These are phyloP conservation scores for Tuber borchii DNA, from an alignment of 495 filamentous ascomycete genomes.

Conservation along the genomic window DNA sequence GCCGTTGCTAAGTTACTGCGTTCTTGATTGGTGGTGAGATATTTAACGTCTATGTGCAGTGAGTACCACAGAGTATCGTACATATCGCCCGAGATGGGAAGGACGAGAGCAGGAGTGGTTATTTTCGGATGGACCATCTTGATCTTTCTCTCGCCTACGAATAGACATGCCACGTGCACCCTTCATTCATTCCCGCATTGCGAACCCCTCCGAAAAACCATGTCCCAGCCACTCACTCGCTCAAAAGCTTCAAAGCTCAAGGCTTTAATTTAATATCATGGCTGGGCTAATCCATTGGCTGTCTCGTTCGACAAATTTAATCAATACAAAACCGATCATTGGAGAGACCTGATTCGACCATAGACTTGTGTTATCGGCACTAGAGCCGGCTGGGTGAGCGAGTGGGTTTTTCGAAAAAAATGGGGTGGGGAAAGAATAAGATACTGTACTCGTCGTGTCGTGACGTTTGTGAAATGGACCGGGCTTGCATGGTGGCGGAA, in stretches of 20 bases:
- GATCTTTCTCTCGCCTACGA: not conserved
- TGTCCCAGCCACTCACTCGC: not conserved
- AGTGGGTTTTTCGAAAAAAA: not conserved
- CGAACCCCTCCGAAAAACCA: not conserved
- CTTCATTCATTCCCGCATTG: not conserved
- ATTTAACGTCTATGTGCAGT: not conserved
- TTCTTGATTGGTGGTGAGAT: not conserved
- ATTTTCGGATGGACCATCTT: constrained; percentile 1
- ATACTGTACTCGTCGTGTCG: no score
- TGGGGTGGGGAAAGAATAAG: not conserved
- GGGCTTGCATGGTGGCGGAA: no score
- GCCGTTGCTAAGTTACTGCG: not conserved
- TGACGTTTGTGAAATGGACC: no score
- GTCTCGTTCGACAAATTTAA: not conserved
- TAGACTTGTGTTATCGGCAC: not conserved
- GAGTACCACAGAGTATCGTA: not conserved
- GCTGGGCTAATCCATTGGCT: not conserved
- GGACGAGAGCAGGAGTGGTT: not conserved
- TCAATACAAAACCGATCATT: not conserved
- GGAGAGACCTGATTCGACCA: not conserved
- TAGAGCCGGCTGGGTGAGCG: not conserved
- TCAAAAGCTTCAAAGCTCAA: not conserved
- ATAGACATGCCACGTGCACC: not conserved
- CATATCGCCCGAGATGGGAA: not conserved
- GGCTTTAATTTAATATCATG: not conserved